Conservation (phyloP, 306 rosid species). For the Comarum palustre region DNA sequence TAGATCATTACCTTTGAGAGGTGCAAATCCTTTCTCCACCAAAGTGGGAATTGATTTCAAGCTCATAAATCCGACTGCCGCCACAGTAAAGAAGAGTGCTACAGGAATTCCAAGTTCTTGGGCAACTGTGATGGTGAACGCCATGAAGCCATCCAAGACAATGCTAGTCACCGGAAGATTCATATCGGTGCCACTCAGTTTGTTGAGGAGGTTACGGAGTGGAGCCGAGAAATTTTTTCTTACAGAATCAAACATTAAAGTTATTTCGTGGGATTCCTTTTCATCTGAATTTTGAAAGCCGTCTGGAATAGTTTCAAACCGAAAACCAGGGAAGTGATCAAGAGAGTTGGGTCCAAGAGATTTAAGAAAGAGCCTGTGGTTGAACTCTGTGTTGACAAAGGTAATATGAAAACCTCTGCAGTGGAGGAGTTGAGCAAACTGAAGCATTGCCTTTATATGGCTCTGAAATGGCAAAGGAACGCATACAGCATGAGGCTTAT, state of each 20-base stretch:
- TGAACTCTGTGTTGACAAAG: constrained; percentile 16
- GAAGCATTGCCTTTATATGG: constrained; percentile 13
- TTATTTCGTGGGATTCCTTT: not conserved
- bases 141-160: not conserved
- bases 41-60: not conserved
- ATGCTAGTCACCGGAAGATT: constrained; percentile 8
- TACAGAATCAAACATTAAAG: not conserved
- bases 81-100: not conserved
- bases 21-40: constrained; percentile 16
- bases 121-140: not conserved
- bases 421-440: constrained; percentile 11
- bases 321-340: not conserved
- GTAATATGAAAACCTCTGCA: constrained; percentile 6
- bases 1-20: constrained; percentile 13
- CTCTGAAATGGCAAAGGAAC: not conserved
- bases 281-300: constrained; percentile 11
- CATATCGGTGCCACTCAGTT: not conserved
- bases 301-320: constrained; percentile 7
- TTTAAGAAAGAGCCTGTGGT: constrained; percentile 5
- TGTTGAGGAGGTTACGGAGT: not conserved
- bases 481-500: constrained; percentile 17
- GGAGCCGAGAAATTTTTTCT: not conserved
- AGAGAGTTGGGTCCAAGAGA: constrained; percentile 10
- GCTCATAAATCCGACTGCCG: constrained; percentile 6
- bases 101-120: constrained; percentile 12